Base-by-base conservation (phyloP, 345 rosid genomes). In the Xanthoceras sorbifolium region DNA sequence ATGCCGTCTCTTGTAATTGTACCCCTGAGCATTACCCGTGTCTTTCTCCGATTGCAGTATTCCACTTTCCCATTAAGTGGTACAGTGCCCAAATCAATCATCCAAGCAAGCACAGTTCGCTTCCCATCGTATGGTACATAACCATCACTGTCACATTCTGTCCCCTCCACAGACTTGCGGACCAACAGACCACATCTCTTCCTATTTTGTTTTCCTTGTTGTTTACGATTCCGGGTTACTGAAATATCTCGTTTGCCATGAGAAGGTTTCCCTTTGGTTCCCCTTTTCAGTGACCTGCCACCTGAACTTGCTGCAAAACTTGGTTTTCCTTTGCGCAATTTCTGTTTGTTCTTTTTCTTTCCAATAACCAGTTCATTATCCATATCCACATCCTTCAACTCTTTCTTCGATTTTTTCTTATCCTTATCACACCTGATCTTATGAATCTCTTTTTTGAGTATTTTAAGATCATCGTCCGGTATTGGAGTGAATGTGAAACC, bases 31-130 rank as follows among this genome's bases (percentile, higher is more conserved):
- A 78, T 79, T 76, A 78, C 80, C 34, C 63, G 74, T 67, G 91
- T 75, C 69, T 84, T 84, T 59, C 79, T 69, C 74, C 64, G 78
- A 79, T 84, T 81, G 82, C 76, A 72, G 82, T 86, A 90, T 72
- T 86, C 84, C 77, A 95, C 92, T 81, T 87, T 89, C 72, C 83
- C 92, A 62, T 89, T 80, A 38, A 85, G 76, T 79, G 83, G 85
- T 65, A 93, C 81, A 77, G 84, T 73, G 44, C 90, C 92, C 71
- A 81, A 63, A 77, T 89, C 97, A 81, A 95, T 84, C 99, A 95
- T 89, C 99, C 99, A 95, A 32, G 90, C 61, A 71, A 93, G 90
- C 55, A 90, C 82, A 70, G 94, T 90, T 70, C 97, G 87, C 82
- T 90, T 92, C 71, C 94, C 98, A 77, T 85, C 88, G 81, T 86